Evolutionary conservation across 768 basidiomycete species (phyloP).

Genomic region (Cubamyces sp.): DNA sequence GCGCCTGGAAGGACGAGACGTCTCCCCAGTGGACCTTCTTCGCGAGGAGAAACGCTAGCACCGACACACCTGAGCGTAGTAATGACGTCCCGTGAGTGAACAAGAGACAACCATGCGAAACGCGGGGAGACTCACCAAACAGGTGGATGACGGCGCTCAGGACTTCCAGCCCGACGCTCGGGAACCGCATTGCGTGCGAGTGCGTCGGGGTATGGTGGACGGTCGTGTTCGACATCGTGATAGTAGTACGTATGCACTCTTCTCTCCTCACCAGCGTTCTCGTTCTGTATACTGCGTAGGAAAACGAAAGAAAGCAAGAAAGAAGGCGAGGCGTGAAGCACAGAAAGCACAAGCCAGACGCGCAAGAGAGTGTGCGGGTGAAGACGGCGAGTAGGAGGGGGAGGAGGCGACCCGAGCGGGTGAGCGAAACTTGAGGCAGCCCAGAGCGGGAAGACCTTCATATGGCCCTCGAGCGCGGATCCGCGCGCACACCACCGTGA

Average conservation of each 20-base stretch:
- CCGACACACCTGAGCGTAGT: constrained; percentile 32
- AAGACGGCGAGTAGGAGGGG: not conserved
- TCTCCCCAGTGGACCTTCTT: constrained; percentile 40
- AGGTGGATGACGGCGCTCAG: constrained; percentile 24
- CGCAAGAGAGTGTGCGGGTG: too few species aligned
- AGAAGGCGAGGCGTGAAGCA: too few species aligned
- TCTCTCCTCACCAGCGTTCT: too few species aligned
- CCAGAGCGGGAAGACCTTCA: not conserved
- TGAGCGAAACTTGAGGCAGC: not conserved
- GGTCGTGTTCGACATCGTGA: not conserved
- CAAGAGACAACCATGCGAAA: not conserved
- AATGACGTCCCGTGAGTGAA: too few species aligned
- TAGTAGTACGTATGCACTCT: too few species aligned
- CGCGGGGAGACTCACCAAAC: constrained; percentile 18
- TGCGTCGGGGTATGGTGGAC: constrained; percentile 8
- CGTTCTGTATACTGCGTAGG: too few species aligned
- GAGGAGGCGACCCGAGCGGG: not conserved
- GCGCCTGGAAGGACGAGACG: constrained; percentile 33
- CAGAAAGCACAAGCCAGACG: too few species aligned
- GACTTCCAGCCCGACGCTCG: constrained; percentile 18
- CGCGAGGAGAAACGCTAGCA: constrained; percentile 44
- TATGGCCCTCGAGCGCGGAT: not conserved
- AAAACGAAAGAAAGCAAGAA: not conserved
- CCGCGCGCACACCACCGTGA: not conserved
- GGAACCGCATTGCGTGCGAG: constrained; percentile 16